Evolutionary conservation across 257 asterid genomes (phyloP).

Genomic region (Rehmannia glutinosa): DNA sequence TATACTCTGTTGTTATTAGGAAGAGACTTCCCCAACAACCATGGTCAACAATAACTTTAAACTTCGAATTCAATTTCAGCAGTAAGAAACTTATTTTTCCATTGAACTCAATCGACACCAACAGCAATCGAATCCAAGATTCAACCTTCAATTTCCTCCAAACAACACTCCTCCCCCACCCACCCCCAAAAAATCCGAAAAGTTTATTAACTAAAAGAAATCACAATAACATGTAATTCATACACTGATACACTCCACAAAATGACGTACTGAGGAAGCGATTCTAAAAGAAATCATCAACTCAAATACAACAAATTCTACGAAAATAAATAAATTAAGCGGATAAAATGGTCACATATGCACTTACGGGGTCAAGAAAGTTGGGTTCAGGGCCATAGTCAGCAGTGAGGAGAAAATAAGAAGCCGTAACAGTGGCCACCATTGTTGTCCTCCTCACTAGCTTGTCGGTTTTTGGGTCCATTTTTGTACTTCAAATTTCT

Average conservation of each 20-base stretch:
- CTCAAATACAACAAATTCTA: background rate
- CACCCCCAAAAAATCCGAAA: too few relatives aligned
- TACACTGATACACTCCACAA: too few relatives aligned
- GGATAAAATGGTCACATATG: background rate
- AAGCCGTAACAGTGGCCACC: slow-evolving; percentile 66
- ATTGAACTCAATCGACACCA: background rate
- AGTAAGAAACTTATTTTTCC: background rate
- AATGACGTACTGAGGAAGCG: background rate
- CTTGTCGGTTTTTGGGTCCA: slow-evolving; percentile 65
- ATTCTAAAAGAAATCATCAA: background rate
- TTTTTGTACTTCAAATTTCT: background rate
- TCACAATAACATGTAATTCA: too few relatives aligned
- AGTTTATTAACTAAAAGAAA: too few relatives aligned
- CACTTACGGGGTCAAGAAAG: slow-evolving; percentile 69
- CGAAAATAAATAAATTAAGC: background rate
- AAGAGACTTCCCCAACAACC: too few relatives aligned
- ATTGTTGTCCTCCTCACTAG: slow-evolving; percentile 69
- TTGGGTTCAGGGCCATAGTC: slow-evolving; percentile 80
- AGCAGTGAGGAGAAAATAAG: slow-evolving; percentile 82
- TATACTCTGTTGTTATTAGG: too few relatives aligned
- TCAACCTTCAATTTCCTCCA: background rate
- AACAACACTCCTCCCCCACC: background rate
- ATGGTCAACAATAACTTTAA: too few relatives aligned
- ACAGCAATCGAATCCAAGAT: too few relatives aligned
- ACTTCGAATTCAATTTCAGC: background rate